Evolutionary conservation across 202 grass and related monocot species (phyloP).

Genomic region (Eragrostis tef): DNA sequence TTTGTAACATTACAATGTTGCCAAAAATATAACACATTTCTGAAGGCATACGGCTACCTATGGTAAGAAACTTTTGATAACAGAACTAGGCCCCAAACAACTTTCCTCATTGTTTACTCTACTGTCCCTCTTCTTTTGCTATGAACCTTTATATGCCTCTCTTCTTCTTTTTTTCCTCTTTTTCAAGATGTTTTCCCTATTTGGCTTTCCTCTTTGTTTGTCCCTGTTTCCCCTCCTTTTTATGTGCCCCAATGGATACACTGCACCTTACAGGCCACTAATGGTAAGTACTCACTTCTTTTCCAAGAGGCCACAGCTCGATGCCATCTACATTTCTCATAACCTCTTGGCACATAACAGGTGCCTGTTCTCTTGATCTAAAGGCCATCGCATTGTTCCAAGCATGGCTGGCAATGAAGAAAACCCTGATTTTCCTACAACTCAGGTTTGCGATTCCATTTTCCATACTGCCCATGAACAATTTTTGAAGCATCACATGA

Average conservation of each 20-base stretch:
- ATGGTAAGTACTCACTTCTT: background rate
- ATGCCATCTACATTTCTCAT: background rate
- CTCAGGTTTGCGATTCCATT: too few species aligned
- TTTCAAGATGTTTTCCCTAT: background rate
- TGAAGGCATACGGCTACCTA: background rate
- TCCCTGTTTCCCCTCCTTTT: background rate
- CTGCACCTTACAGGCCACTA: background rate
- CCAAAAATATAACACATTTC: background rate
- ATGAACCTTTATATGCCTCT: background rate
- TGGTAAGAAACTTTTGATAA: background rate
- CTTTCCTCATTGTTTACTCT: background rate
- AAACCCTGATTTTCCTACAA: too few species aligned
- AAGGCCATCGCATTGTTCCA: too few species aligned
- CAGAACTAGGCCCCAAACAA: background rate
- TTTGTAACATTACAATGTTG: background rate
- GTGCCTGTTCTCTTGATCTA: too few species aligned
- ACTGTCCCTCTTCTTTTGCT: background rate
- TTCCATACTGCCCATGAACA: too few species aligned
- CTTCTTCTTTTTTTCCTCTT: background rate
- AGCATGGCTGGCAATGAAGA: too few species aligned
- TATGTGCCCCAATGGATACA: background rate
- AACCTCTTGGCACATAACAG: too few species aligned
- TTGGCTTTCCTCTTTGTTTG: background rate
- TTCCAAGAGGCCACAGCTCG: background rate
- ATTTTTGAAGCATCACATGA: too few species aligned